Percentiles rank a stretch among this genome's conserved stretches.
phyloP scores from a whole-genome alignment of 768 basidiomycete genomes.

The Trametes coccinea region DNA sequence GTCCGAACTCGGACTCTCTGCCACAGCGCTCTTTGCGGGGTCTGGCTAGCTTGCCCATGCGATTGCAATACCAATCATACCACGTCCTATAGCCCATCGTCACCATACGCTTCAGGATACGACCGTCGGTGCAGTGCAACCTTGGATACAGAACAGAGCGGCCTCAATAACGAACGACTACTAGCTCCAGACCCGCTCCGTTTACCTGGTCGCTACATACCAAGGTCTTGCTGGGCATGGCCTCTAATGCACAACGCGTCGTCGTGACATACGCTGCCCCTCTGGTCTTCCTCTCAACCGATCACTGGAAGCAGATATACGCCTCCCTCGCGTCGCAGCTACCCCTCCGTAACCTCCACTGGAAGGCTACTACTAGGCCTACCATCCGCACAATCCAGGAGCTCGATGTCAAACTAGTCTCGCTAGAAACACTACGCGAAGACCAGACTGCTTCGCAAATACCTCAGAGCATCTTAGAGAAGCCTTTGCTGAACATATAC shows the following conservation, averaged over 20 bases:
- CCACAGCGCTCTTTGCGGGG: too few species aligned
- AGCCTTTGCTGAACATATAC: conserved; percentile 83
- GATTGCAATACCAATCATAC: too few species aligned
- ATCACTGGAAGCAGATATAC: conserved; percentile 72
- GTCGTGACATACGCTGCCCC: conserved; percentile 71
- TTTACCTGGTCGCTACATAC: background rate
- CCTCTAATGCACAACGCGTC: conserved; percentile 46
- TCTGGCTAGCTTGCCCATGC: too few species aligned
- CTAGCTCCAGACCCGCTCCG: too few species aligned
- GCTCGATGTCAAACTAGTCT: conserved; percentile 72
- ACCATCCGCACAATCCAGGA: conserved; percentile 87
- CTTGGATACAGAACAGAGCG: too few species aligned
- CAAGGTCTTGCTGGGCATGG: conserved; percentile 24
- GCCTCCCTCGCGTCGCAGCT: conserved; percentile 66
- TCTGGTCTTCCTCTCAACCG: conserved; percentile 62
- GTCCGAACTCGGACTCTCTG: too few species aligned
- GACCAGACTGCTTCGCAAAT: conserved; percentile 71
- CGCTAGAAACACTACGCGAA: conserved; percentile 67
- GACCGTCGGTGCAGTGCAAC: too few species aligned
- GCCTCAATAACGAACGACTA: too few species aligned
- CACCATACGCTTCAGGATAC: too few species aligned
- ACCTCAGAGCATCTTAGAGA: conserved; percentile 77
- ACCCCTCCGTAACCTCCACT: conserved; percentile 89
- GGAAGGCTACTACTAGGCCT: conserved; percentile 76
- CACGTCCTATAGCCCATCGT: too few species aligned